Evolutionary conservation across 805 yeast species (phyloP).

Genomic region (Cephaloascus albidus): DNA sequence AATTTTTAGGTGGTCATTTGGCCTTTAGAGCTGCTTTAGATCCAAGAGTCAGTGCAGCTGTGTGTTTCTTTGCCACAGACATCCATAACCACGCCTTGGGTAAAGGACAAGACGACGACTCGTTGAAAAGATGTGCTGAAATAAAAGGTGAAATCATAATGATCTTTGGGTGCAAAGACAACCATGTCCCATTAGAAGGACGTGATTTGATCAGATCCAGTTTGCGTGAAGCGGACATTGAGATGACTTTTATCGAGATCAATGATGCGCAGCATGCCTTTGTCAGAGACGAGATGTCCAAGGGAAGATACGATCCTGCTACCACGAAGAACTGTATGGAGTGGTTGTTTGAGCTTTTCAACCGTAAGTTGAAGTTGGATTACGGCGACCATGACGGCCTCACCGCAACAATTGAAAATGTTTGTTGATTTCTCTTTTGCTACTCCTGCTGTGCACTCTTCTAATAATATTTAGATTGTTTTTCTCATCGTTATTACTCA

Average conservation of each 20-base stretch:
- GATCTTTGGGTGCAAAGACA: slow-evolving; percentile 72
- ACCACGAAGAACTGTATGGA: slow-evolving; percentile 58
- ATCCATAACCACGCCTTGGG: slow-evolving; percentile 65
- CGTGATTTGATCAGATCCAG: slow-evolving; percentile 59
- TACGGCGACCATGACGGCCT: slow-evolving; percentile 55
- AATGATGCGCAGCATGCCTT: slow-evolving; percentile 81
- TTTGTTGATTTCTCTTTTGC: slow-evolving; percentile 44
- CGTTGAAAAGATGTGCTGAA: slow-evolving; percentile 46
- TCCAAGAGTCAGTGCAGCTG: slow-evolving; percentile 53
- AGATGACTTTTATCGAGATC: slow-evolving; percentile 63
- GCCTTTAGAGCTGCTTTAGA: slow-evolving; percentile 67
- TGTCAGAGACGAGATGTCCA: slow-evolving; percentile 68
- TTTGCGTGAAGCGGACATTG: slow-evolving; percentile 49
- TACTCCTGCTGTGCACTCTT: neutral
- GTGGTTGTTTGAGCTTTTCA: slow-evolving; percentile 62
- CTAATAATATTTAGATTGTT: neutral
- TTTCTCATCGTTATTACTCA: neutral
- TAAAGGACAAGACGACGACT: slow-evolving; percentile 53
- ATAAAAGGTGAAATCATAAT: slow-evolving; percentile 52
- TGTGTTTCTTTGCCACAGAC: slow-evolving; percentile 76
- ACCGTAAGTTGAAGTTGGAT: slow-evolving; percentile 57
- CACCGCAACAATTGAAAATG: slow-evolving; percentile 43
- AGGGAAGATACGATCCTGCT: slow-evolving; percentile 79
- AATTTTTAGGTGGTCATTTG: slow-evolving; percentile 62
- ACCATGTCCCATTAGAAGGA: slow-evolving; percentile 74